Evolutionary conservation across 2,329 filamentous ascomycete genomes (phyloP), one percentile per base, ranked within the genome.

Genomic region (Colletotrichum tofieldiae): DNA sequence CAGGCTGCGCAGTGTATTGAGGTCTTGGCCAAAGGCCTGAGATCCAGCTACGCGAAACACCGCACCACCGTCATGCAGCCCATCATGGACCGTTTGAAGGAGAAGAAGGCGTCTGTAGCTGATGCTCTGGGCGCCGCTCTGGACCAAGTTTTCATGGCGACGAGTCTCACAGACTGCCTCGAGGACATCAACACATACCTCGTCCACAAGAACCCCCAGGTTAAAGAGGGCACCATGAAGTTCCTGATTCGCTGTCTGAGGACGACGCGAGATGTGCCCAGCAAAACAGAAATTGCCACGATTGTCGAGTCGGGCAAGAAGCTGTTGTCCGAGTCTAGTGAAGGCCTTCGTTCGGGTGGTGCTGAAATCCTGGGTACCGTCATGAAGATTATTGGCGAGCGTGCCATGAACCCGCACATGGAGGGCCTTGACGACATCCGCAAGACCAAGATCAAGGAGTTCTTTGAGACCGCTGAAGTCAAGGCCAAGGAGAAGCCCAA

Each of bases 331-430:
- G 96, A 99, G 80, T 96, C 94, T 0, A 95, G 92, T 76, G 95
- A 97, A 77, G 92, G 89, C 3, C 90, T 97, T 71, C 91, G 96
- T 82, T 93, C 96, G 60, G 95, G 94, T 39, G 96, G 95, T 81
- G 95, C 95, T 18, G 96, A 99, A 81, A 92, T 96, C 43, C 86
- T 99, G 3, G 96, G 97, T 75, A 98, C 95, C 0, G 83, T 99
- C 61, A 98, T 98, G 96, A 99, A 98, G 85, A 98, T 99, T 67
- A 94, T 98, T 85, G 96, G 96, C 52, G 97, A 99, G 82, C 91
- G 96, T 69, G 94, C 94, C 64, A 99, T 99, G 96, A 94, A 93
- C 54, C 93, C 94, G 11, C 93, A 97, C 80, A 85, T 99, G 20
- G 96, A 98, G 75, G 94, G 94, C 3, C 86, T 99, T 3, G 96